Base-by-base conservation (phyloP, 768 basidiomycete species). In the Amanita pseudoporphyria region DNA sequence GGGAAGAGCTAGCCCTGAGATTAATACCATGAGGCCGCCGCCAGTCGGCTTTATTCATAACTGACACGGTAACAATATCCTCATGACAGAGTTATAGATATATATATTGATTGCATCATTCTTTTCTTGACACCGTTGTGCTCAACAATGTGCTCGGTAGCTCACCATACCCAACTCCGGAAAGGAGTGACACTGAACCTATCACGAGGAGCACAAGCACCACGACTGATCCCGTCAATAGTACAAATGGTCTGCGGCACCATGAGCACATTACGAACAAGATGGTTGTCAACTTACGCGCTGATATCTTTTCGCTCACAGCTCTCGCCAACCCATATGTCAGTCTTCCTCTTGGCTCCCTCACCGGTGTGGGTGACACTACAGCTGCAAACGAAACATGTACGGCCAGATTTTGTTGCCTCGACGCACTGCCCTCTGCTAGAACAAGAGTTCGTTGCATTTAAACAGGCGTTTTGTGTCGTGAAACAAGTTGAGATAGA, bases 291-390 rank as follows among this genome's bases (percentile, higher is more conserved):
- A 12, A 30, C 85, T 53, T 58, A 88, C 88, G 78, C 79, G 71
- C 85, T 89, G 42, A 91, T 67, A 59, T 92, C 89, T 64, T 79
- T 81, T 54, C 81, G 75, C 69, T 90, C 80, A 56, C 89, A 92
- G 54, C 71, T 76, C 46, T 76, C 72, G 4, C 89, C 89, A 1
- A 75, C 87, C 88, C 89, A 92, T 28, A 63, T 65, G 53, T 81
- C 75, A 3, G 73, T 78, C 61, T 79, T 73, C 24, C 68, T 62
- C n/a, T 79, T 74, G 21, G 69, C 63, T 9, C 72, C 71, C 49
- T 74, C 67, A 41, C 73, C 74, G 9, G 78, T 82, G 22, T 64
- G 68, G 6, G 73, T 72, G 9, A 59, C 62, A 18, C 67, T 65
- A 54, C 80, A 82, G 38, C 67, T 64, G 59, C 79, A 82, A 28